Base-by-base conservation (phyloP, 768 basidiomycete species). In the Gymnopilus dilepis region DNA sequence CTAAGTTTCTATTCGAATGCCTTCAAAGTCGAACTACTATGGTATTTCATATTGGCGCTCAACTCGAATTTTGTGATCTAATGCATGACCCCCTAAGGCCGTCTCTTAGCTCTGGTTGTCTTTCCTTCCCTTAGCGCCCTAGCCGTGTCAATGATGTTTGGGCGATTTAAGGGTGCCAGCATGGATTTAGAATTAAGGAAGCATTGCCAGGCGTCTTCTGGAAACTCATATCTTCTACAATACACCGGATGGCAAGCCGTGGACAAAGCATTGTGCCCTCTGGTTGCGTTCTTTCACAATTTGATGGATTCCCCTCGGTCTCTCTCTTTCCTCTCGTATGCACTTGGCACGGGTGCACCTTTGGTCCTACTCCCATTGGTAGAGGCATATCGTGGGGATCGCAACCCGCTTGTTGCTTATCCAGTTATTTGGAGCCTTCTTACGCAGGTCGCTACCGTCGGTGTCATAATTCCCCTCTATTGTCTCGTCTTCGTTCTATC, bases 281-380 rank as follows among this genome's bases (percentile, higher is more conserved):
- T 86, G 38, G 80, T 85, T 47, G 62, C 70, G 0, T 78, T 86
- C 69, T 87, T 86, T 70, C 80, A 85, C 34, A 70, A 70, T 38
- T 73, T 76, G 22, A 73, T 85, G 59, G 70, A 71, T 22, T 64
- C 65, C 24, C 67, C 70, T 7, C 55, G 63, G 8, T 71, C 74
- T 12, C 56, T 71, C 13, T 64, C 71, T 11, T 76, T 77, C 62
- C 67, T 81, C 37, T 67, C 67, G 6, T 84, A 84, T 61, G 75
- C 78, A 42, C 58, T 82, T 26, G 70, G 69, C 21, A 72, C 72
- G 19, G 66, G 70, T 24, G 63, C 71, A 2, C 73, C 78, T 5
- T 61, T 84, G n/a, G 56, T 81, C n/a, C 70, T 77, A 21, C 69
- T 84, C 42, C 79, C 78, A 21, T 73, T 72, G 42, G 64, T 84